Evolutionary conservation across 2,329 filamentous ascomycete species (phyloP), one percentile per base, ranked within the genome.

Genomic region (Colletotrichum nymphaeae): DNA sequence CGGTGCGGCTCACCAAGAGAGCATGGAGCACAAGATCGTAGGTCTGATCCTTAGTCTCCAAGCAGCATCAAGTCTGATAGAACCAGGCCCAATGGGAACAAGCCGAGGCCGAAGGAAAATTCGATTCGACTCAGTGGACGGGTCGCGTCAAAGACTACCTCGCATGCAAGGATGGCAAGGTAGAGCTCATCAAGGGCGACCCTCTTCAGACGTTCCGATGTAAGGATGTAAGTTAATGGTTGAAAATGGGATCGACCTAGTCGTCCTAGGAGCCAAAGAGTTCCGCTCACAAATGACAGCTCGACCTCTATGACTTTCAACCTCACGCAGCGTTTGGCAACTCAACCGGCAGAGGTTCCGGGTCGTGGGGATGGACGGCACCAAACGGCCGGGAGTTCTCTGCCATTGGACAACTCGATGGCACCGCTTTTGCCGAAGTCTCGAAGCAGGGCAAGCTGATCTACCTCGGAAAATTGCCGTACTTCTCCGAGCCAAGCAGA

Each of bases 241-340:
- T 24, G 22, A 4, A 0, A 6, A 16, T 8, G 0, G 16, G 58
- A 14, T 26, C 16, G 4, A 9, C 9, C 8, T 16, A 11, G 4
- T 11, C 26, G 46, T 28, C 3, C 6, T 7, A 16, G 7, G 7
- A 0, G 32, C 4, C 0, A 12, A 1, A 35, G 32, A 35, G 4
- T 35, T 52, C 14, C 2, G 72, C 63, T 75, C 59, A 72, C 52
- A 7, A 11, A 5, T 56, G 7, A n/a, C 55, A 77, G 82, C 82
- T 87, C n/a, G 87, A 89, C 74, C 81, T 88, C n/a, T 86, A 88
- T 76, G 85, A 88, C 76, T 89, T 89, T 78, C 80, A 86, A 60
- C 84, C 83, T 35, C 88, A 90, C 75, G 83, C 84, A 4, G 83
- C 85, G 49, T 82, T 89, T 3, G 88, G 87, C 6, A 87, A 85